Conservation (phyloP, 1,284 basidiomycete genomes). For the Papiliotrema flavescens region DNA sequence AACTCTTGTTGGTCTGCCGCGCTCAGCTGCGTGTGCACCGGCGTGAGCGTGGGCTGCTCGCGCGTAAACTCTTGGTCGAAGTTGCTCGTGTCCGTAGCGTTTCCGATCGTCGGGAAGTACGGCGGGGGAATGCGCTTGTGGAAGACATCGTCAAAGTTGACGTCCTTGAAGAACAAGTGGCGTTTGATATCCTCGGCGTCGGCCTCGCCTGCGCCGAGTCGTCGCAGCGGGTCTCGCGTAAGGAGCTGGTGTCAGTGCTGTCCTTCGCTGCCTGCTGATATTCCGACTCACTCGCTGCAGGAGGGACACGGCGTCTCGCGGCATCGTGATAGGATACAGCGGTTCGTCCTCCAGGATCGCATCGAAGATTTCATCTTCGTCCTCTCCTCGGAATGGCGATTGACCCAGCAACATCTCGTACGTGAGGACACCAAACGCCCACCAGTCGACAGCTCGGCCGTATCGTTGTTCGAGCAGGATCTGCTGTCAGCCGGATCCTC, state of each 20-base stretch:
- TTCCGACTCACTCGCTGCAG: conserved; percentile 70
- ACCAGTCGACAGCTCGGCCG: conserved; percentile 98
- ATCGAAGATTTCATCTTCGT: conserved; percentile 99
- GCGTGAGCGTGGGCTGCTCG: conserved; percentile 95
- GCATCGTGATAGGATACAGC: conserved; percentile 99
- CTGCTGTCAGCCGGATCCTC: conserved; percentile 48
- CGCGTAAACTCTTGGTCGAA: conserved; percentile 97
- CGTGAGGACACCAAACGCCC: conserved; percentile 98
- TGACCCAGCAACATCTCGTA: conserved; percentile 99
- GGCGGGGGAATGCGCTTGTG: conserved; percentile 95
- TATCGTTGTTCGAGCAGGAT: conserved; percentile 98
- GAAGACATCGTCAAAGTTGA: conserved; percentile 92
- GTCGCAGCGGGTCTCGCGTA: conserved; percentile 85
- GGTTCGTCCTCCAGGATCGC: conserved; percentile 98
- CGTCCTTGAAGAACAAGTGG: conserved; percentile 97
- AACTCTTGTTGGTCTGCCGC: conserved; percentile 91
- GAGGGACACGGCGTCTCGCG: conserved; percentile 91
- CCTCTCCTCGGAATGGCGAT: conserved; percentile 98
- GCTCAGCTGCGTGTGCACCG: conserved; percentile 93
- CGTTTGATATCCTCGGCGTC: conserved; percentile 98
- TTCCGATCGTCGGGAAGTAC: conserved; percentile 91
- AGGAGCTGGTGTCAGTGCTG: conserved; percentile 61
- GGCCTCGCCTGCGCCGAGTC: conserved; percentile 87
- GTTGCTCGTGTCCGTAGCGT: conserved; percentile 56
- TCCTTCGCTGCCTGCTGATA: not conserved